These are phyloP conservation scores for Kalmusia sp. DNA, from an alignment of 2,329 filamentous ascomycete genomes.

Conservation along the genomic window DNA sequence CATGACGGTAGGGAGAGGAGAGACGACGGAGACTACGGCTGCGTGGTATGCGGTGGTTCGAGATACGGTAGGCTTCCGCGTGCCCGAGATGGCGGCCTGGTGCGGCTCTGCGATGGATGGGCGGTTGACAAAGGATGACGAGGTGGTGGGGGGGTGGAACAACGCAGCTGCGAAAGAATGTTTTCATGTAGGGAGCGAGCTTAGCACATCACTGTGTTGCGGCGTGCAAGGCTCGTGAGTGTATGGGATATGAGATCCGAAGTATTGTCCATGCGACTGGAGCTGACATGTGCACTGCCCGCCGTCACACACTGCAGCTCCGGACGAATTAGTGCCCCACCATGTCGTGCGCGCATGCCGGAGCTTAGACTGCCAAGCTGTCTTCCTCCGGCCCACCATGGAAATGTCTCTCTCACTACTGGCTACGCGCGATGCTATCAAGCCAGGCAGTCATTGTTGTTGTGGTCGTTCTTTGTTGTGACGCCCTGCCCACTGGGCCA, in stretches of 20 bases:
- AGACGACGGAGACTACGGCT: slow-evolving; percentile 1
- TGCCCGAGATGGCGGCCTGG: slow-evolving; percentile 3
- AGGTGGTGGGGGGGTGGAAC: background rate
- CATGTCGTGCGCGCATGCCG: background rate
- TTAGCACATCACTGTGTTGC: background rate
- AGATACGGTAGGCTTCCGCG: slow-evolving; percentile 18
- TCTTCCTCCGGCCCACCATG: too few relatives aligned
- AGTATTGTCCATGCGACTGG: background rate
- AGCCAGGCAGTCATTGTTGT: too few relatives aligned
- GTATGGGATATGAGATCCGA: background rate
- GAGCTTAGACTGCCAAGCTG: background rate
- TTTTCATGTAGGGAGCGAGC: background rate
- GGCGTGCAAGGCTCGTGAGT: background rate
- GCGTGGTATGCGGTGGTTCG: background rate
- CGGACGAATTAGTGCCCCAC: background rate
- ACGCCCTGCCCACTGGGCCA: too few relatives aligned
- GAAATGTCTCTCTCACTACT: too few relatives aligned
- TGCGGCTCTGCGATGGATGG: slow-evolving; percentile 1
- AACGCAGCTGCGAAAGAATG: background rate
- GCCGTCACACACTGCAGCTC: background rate
- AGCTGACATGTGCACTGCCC: background rate
- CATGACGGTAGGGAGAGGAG: slow-evolving; percentile 27
- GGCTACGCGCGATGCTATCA: too few relatives aligned
- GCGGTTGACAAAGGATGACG: background rate
- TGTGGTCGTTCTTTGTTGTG: too few relatives aligned